A percentile compares a stretch with the other conserved stretches of the same genome.
Evolutionary conservation across 208 protist species (phyloP).

Genomic region (Balamuthia mandrillaris): DNA sequence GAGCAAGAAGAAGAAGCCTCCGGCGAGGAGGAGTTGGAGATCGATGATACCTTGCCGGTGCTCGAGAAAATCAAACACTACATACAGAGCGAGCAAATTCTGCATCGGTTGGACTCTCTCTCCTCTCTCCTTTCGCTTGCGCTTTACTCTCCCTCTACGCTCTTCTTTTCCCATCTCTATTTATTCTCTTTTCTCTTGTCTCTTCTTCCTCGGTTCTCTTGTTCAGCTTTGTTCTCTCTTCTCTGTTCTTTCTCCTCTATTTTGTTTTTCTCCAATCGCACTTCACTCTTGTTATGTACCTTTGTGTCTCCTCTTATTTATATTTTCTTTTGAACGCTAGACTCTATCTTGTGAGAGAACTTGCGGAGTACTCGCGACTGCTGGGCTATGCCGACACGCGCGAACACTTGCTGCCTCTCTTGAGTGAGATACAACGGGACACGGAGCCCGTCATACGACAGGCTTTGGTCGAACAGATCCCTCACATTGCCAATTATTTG

Average conservation of each 20-base stretch:
- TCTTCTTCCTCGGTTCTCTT: too few relatives aligned
- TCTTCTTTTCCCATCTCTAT: too few relatives aligned
- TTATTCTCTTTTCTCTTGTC: too few relatives aligned
- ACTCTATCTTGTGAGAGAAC: background rate
- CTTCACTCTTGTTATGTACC: background rate
- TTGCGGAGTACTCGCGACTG: background rate
- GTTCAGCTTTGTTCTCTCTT: too few relatives aligned
- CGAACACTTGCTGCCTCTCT: background rate
- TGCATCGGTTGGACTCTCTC: background rate
- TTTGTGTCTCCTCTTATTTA: background rate
- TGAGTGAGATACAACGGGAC: constrained; percentile 14
- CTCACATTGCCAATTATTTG: background rate
- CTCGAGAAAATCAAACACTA: background rate
- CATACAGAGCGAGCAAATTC: background rate
- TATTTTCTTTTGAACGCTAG: background rate
- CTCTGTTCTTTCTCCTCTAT: too few relatives aligned
- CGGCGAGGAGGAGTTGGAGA: constrained; percentile 16
- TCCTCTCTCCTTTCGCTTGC: too few relatives aligned
- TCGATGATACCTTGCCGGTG: background rate
- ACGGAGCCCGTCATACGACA: background rate
- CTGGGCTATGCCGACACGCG: background rate
- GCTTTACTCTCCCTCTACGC: too few relatives aligned
- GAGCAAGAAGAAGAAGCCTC: background rate
- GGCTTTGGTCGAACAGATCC: constrained; percentile 11
- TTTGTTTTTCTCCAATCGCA: background rate